Base-by-base conservation (phyloP, 2,329 filamentous ascomycete genomes). In the Alternaria rosae region DNA sequence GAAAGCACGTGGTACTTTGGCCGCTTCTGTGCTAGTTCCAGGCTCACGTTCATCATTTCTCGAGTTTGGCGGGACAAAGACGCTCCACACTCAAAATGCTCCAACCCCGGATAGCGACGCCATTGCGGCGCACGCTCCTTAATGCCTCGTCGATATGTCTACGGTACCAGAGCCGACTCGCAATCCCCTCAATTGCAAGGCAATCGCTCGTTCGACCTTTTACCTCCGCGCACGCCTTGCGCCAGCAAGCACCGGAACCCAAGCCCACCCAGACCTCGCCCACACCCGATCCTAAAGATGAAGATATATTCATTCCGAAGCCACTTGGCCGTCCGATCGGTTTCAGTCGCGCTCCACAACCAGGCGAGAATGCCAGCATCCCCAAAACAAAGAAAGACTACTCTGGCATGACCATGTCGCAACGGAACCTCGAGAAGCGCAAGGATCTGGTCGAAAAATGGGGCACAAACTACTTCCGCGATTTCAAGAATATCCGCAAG, bases 391-490 rank as follows among this genome's bases (percentile, higher is more conserved):
- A 76, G 53, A 75, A 73, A 47, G 69, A 74, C 47, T 76, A 77
- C 56, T 70, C 66, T 9, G 73, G 73, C 41, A 74, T 73, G 70
- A 77, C 75, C 9, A 64, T 75, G 67, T 65, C 60, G 26, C 67
- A 78, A 55, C 72, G 75, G 32, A 94, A 98, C 77, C 81, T 97
- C 8, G 85, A 87, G 67, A 87, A 89, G 68, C 88, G 94, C 67
- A 86, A 92, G 70, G 85, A 92, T 76, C 84, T 98, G 56, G 92
- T 92, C 45, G 86, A 87, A 69, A 89, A 93, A 78, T 90, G 96
- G 75, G 84, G 90, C 20, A 92, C 92, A 61, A 94, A 94, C 3
- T 99, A 99, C 81, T 99, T 97, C 83, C 91, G 93, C 78, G 94
- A 99, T 85, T 97, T 93, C 91, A 88, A 88, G 62, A 95, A 96